Evolutionary conservation across 768 basidiomycete genomes (phyloP), one percentile per base, ranked within the genome.

Genomic region (Tulasnella sp.): DNA sequence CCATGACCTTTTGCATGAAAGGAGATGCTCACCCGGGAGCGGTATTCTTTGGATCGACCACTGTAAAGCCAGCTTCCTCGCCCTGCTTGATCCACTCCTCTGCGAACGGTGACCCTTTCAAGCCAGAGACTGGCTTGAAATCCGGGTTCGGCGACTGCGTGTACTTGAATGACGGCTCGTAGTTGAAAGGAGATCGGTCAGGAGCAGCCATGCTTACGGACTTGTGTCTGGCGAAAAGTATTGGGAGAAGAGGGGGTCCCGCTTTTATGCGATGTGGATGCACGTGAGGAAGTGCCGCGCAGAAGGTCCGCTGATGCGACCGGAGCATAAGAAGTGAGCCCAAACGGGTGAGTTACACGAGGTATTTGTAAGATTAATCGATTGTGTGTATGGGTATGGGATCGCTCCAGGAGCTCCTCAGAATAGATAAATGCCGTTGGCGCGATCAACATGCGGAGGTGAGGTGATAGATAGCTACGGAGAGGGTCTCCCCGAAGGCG

Each of bases 41-140:
- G 23, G 76, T 77, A 23, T 7, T 77, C 32, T 70, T 16, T 1
- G 76, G 76, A 26, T 77, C 76, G n/a, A 77, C 61, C 2, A 51
- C 67, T 15, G 76, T 77, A 42, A 40, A 77, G 5, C 76, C 76
- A 2, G 42, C 55, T 26, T 77, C 76, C 13, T 77, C 76, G 18
- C 67, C 76, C 13, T 70, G 46, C 61, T 70, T 77, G n/a, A 39
- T 70, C 76, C 76, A 77, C 23, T 69, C 76, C 29, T 77, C 40
- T 7, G 51, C 40, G 42, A 77, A 77, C 32, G 37, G 26, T n/a
- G 76, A 72, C 15, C 70, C 76, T n/a, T 35, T 42, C 39, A 42
- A 39, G 5, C 76, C 76, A 71, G 70, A 44, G 6, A 67, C 76
- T 10, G 76, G 76, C 76, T 77, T 37, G 40, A 77, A 77, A 40